Evolutionary conservation across 2,329 filamentous ascomycete genomes (phyloP), one percentile per base, ranked within the genome.

Genomic region (Alternaria atra): DNA sequence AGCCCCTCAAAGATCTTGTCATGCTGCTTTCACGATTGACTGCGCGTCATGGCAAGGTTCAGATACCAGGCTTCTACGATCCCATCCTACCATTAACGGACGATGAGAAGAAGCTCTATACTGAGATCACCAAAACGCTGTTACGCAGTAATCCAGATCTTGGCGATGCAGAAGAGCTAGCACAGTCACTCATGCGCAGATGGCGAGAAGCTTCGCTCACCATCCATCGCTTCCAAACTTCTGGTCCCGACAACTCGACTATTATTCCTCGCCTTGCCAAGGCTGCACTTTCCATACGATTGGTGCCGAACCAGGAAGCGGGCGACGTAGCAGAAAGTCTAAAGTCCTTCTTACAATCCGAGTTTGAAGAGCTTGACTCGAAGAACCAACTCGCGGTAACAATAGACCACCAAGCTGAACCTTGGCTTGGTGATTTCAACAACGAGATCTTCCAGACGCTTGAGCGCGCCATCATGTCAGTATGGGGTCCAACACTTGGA

Each of bases 201-300:
- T 99, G 95, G 95, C 89, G 95, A 23, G 94, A 98, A 73, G 93
- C 95, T 0, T 97, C 96, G 51, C 83, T 99, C 53, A 98, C 95
- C 0, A 91, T 98, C 43, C 95, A 99, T 79, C 87, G 92, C 7
- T 93, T 98, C 78, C 93, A 96, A 72, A 93, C 94, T 0, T 97
- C 94, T 0, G 94, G 94, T 0, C 93, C 93, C 1, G 86, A 88
- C 53, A 95, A 96, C 69, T 92, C 93, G 2, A 95, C 93, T 48
- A 89, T 98, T 29, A 97, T 99, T 62, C 96, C 94, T 42, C 90
- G 92, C 64, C 89, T 93, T 68, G 95, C 94, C 8, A 94, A 91
- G 71, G 93, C 94, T 5, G 90, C 93, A 51, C 87, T 99, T 34
- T 97, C 94, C 15, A 84, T 99, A 39, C 92, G 95, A 12, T 87